Evolutionary conservation across 2,329 filamentous ascomycete species (phyloP).

Genomic region (Paecilomyces formosus): DNA sequence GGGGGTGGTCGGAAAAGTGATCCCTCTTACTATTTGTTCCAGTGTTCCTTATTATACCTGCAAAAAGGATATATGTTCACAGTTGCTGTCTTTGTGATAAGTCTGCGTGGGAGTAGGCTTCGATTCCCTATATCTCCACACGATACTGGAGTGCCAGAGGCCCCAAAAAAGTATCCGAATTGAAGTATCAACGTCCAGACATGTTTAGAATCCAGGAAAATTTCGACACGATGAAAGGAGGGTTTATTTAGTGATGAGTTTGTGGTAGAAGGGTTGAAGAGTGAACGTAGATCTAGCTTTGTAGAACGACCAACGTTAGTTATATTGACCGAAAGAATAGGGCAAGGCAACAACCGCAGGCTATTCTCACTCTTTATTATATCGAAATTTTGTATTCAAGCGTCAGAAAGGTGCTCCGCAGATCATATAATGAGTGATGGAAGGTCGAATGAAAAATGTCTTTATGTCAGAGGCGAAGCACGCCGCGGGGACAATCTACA

Average conservation of each 20-base stretch:
- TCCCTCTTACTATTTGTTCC: neutral
- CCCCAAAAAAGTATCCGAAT: neutral
- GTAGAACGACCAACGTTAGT: neutral
- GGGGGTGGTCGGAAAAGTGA: neutral
- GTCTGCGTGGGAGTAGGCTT: neutral
- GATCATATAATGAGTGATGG: neutral
- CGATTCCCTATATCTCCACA: neutral
- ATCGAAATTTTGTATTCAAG: neutral
- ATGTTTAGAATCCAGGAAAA: neutral
- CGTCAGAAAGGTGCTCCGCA: neutral
- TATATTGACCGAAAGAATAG: neutral
- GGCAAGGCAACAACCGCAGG: neutral
- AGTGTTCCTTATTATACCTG: neutral
- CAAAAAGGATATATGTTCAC: neutral
- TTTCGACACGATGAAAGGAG: neutral
- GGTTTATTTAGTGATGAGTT: neutral
- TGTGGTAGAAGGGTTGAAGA: neutral
- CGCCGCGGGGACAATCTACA: neutral
- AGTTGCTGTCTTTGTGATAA: neutral
- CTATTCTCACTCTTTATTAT: neutral
- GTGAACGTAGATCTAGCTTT: neutral
- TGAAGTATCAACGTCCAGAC: neutral
- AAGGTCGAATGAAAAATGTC: slow-evolving; percentile 5
- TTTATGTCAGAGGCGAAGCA: slow-evolving; percentile 9
- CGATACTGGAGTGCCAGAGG: neutral